phyloP scores from a whole-genome alignment of 345 rosid species.

The Salix koriyanagi region DNA sequence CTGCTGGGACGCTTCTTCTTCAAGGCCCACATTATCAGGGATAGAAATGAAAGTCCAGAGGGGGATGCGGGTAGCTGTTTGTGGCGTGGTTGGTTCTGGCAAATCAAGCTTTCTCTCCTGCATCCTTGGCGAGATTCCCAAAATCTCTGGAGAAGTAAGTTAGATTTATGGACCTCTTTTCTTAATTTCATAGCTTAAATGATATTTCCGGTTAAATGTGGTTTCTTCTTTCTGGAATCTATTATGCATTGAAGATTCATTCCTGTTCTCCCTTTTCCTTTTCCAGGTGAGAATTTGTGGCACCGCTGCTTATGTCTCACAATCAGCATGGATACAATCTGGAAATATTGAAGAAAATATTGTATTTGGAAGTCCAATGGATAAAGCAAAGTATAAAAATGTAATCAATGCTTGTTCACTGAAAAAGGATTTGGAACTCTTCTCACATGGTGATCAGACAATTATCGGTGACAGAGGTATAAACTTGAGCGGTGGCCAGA shows the following conservation, averaged over 20 bases:
- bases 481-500: slow-evolving; percentile 98
- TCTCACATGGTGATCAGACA: slow-evolving; percentile 98
- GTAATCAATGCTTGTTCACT: slow-evolving; percentile 91
- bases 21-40: slow-evolving; percentile 68
- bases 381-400: slow-evolving; percentile 81
- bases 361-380: slow-evolving; percentile 96
- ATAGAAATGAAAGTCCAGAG: slow-evolving; percentile 74
- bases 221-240: slow-evolving; percentile 1
- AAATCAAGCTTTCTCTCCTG: slow-evolving; percentile 98
- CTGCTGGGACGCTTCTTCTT: slow-evolving; percentile 74
- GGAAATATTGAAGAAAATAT: slow-evolving; percentile 99
- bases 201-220: slow-evolving; percentile 5
- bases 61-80: slow-evolving; percentile 99
- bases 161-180: slow-evolving; percentile 14
- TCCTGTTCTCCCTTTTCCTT: slow-evolving; percentile 19
- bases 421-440: slow-evolving; percentile 91
- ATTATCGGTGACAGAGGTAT: slow-evolving; percentile 99
- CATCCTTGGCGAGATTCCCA: slow-evolving; percentile 97
- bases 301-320: slow-evolving; percentile 92
- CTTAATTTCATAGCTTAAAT: slow-evolving; percentile 12
- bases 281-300: slow-evolving; percentile 89
- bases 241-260: slow-evolving; percentile 13
- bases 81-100: slow-evolving; percentile 97
- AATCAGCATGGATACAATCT: slow-evolving; percentile 99
- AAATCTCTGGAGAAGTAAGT: slow-evolving; percentile 96